A percentile compares a stretch with the other conserved stretches of the same genome.
Conservation (phyloP, 2,329 filamentous ascomycete species). For the Zasmidium cellare region DNA sequence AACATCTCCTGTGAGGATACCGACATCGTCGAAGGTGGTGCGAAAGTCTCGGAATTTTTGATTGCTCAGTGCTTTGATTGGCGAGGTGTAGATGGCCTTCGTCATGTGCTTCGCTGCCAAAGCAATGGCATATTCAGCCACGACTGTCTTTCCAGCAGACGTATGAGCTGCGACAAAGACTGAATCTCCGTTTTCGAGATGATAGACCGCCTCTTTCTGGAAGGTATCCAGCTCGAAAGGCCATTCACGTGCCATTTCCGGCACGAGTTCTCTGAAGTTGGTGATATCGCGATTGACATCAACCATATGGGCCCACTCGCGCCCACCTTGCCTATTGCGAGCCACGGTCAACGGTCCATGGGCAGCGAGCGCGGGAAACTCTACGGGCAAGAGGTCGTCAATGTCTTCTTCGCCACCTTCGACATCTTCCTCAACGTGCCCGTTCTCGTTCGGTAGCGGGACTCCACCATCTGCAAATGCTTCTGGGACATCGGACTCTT, state of each 20-base stretch:
- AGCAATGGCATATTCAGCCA: conserved; percentile 96
- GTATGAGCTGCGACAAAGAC: conserved; percentile 98
- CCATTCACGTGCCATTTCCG: conserved; percentile 94
- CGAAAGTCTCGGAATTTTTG: conserved; percentile 98
- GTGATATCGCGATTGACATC: conserved; percentile 89
- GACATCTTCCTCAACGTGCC: conserved; percentile 45
- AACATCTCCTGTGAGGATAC: conserved; percentile 94
- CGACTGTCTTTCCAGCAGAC: conserved; percentile 95
- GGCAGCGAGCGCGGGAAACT: conserved; percentile 89
- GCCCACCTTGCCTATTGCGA: conserved; percentile 70
- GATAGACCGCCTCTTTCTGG: conserved; percentile 97
- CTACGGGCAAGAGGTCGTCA: conserved; percentile 82
- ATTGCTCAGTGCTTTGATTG: conserved; percentile 97
- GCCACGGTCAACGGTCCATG: conserved; percentile 73
- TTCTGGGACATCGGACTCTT: conserved; percentile 47
- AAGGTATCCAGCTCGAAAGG: conserved; percentile 97
- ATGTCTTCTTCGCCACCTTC: conserved; percentile 62
- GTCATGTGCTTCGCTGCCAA: conserved; percentile 98
- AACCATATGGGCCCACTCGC: conserved; percentile 98
- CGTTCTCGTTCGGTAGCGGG: conserved; percentile 30
- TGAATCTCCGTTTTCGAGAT: conserved; percentile 92
- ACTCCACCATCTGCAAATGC: conserved; percentile 34
- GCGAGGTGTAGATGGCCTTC: conserved; percentile 97
- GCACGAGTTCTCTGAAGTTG: conserved; percentile 92
- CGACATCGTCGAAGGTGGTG: conserved; percentile 87